Evolutionary conservation across 2,329 filamentous ascomycete genomes (phyloP), one percentile per base, ranked within the genome.

Genomic region (Colletotrichum sp.): DNA sequence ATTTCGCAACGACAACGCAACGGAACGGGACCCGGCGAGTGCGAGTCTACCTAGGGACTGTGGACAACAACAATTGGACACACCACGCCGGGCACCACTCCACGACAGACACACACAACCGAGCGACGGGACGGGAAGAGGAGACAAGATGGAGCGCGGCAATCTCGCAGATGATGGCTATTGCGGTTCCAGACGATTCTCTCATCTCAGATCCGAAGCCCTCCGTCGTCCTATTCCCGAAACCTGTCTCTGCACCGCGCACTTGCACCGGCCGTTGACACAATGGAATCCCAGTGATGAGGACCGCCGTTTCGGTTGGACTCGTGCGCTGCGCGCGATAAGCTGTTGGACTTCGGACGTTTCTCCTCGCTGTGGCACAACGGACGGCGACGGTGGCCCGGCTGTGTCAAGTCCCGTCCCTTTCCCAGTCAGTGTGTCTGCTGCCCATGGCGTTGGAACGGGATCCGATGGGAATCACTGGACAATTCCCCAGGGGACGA

Each of bases 151-250:
- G 68, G 68, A 21, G 62, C 62, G 65, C 30, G 36, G 16, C 26
- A 36, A 44, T 68, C 21, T 68, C 36, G 44, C 65, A 49, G 63
- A 39, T 24, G 44, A 13, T 24, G 62, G 28, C 55, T 59, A 39
- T 44, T 70, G 66, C 62, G 44, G 68, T 76, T 76, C 74, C 74
- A 76, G 74, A 76, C 26, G 71, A 34, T 76, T 76, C 71, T 60
- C 59, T 55, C 65, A 24, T 69, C 30, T 28, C n/a, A 39, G 65
- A 34, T 44, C 65, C 26, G 63, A 39, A 18, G 59, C 55, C 60
- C 30, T 69, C 52, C 49, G 18, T 55, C 28, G 57, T 70, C 34
- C 68, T 49, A 52, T 32, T 30, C 68, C 68, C 68, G 68, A 70
- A 70, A 52, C 34, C 21, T 68, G 49, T 68, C 63, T 73, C 57